Evolutionary conservation across 2,329 filamentous ascomycete genomes (phyloP).

Genomic region (Penicillium digitatum): DNA sequence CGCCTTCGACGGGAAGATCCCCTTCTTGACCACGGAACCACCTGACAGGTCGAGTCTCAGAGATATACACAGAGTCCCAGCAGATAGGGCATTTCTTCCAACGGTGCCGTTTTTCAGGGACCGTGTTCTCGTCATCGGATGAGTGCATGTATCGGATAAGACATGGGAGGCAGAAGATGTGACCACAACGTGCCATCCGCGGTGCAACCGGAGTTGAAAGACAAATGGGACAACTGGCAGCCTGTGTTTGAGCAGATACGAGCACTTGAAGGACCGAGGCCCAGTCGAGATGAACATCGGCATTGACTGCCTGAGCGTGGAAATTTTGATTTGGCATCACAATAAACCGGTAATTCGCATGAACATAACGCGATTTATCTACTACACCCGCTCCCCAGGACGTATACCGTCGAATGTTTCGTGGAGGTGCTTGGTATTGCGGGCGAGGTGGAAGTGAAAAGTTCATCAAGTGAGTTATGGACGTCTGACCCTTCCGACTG

Average conservation of each 20-base stretch:
- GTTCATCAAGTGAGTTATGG: constrained; percentile 94
- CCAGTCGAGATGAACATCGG: constrained; percentile 90
- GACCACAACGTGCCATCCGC: constrained; percentile 93
- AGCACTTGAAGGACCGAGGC: constrained; percentile 84
- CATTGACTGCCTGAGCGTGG: constrained; percentile 72
- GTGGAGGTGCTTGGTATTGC: constrained; percentile 54
- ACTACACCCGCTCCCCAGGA: constrained; percentile 78
- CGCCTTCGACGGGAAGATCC: constrained; percentile 72
- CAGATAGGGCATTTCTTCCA: constrained; percentile 98
- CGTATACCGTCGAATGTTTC: constrained; percentile 64
- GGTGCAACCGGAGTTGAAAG: constrained; percentile 88
- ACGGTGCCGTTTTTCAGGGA: constrained; percentile 64
- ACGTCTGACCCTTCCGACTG: constrained; percentile 85
- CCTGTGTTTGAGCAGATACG: constrained; percentile 83
- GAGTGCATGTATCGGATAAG: constrained; percentile 94
- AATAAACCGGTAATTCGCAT: constrained; percentile 96
- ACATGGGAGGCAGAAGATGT: constrained; percentile 94
- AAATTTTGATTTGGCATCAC: constrained; percentile 81
- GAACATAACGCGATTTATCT: constrained; percentile 88
- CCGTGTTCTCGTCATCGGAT: constrained; percentile 63
- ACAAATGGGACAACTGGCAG: constrained; percentile 88
- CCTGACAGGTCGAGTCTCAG: constrained; percentile 80
- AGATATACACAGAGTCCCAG: constrained; percentile 87
- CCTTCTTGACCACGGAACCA: constrained; percentile 90
- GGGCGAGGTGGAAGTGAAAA: constrained; percentile 76